These are phyloP conservation scores for Ophiostoma piceae DNA, from an alignment of 2,329 filamentous ascomycete genomes.

Conservation along the genomic window DNA sequence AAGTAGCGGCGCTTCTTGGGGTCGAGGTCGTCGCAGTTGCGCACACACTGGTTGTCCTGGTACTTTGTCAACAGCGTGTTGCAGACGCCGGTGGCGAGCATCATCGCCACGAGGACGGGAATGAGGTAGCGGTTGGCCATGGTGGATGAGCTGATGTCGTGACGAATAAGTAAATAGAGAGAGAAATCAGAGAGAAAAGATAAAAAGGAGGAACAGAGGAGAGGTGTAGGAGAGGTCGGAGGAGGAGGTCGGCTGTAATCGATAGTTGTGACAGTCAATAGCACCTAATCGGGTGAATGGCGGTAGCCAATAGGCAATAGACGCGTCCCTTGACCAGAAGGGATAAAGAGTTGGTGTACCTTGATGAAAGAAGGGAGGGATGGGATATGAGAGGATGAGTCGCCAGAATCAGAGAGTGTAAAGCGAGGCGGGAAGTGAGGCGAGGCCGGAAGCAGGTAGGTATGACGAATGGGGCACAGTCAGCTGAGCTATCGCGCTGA, in stretches of 20 bases:
- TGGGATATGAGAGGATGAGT: neutral
- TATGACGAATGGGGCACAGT: conserved; percentile 14
- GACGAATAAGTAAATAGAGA: neutral
- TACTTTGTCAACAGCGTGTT: conserved; percentile 97
- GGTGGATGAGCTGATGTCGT: conserved; percentile 36
- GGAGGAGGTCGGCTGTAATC: neutral
- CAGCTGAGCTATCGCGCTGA: conserved; percentile 7
- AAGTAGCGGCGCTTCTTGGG: conserved; percentile 65
- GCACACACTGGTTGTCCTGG: conserved; percentile 97
- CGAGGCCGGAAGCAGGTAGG: conserved; percentile 13
- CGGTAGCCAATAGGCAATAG: neutral
- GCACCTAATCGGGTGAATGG: neutral
- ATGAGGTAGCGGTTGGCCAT: conserved; percentile 71
- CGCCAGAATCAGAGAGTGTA: neutral
- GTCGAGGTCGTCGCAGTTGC: conserved; percentile 71
- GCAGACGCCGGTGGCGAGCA: conserved; percentile 92
- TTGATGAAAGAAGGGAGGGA: neutral
- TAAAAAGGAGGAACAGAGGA: neutral
- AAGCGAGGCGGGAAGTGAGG: neutral
- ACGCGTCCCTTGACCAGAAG: neutral
- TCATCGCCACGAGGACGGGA: conserved; percentile 87
- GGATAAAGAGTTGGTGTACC: neutral
- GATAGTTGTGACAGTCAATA: conserved; percentile 9
- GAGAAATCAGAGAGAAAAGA: neutral
- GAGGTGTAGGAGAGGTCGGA: neutral